These are phyloP conservation scores for Acarospora socialis DNA, from an alignment of 2,329 filamentous ascomycete genomes.

Conservation along the genomic window DNA sequence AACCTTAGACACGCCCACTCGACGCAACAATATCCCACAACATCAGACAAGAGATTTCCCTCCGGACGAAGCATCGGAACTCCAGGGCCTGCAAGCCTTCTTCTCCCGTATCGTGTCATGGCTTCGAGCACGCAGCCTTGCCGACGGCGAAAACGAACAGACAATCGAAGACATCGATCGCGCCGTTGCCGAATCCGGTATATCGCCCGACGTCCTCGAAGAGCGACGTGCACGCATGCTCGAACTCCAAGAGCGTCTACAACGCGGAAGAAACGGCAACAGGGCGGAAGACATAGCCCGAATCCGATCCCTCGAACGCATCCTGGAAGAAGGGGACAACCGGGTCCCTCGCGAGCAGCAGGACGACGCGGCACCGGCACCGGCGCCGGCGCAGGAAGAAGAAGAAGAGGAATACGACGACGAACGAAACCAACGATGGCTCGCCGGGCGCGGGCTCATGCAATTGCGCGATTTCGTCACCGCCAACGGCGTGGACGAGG, in stretches of 20 bases:
- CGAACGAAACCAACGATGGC: slow-evolving; percentile 10
- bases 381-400: background rate
- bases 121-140: background rate
- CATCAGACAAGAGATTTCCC: background rate
- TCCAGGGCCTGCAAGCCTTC: slow-evolving; percentile 6
- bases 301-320: no score
- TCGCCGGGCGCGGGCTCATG: slow-evolving; percentile 12
- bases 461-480: slow-evolving; percentile 15
- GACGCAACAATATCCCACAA: background rate
- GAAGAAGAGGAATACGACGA: slow-evolving; percentile 8
- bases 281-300: no score
- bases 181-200: slow-evolving; percentile 1
- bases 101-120: slow-evolving; percentile 8
- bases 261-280: no score
- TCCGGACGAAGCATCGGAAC: slow-evolving; percentile 5
- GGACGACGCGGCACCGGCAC: no score
- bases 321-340: no score
- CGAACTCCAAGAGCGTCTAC: background rate
- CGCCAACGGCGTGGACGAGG: slow-evolving; percentile 16
- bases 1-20: background rate
- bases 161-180: slow-evolving; percentile 1
- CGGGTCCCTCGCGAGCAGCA: no score
- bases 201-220: slow-evolving; percentile 4
- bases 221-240: background rate
- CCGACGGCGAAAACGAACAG: background rate